These are phyloP conservation scores for Pythium apleroticum DNA, from an alignment of 352 stramenopile genomes.

Conservation along the genomic window DNA sequence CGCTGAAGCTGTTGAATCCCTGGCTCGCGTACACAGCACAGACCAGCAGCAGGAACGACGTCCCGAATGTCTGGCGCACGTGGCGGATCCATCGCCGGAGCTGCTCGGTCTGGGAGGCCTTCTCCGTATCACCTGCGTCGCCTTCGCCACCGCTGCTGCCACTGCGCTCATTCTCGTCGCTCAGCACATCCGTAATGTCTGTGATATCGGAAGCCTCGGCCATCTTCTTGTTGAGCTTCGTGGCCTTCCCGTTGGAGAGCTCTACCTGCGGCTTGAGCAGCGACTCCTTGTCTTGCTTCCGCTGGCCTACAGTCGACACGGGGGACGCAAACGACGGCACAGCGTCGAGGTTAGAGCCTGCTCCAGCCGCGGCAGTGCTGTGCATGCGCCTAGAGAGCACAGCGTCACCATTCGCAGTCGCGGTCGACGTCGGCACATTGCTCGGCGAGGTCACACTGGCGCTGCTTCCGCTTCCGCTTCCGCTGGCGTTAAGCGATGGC, in stretches of 20 bases:
- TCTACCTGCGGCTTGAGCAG: constrained; percentile 19
- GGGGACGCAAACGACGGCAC: constrained; percentile 6
- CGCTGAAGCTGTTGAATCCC: constrained; percentile 92
- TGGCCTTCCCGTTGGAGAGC: constrained; percentile 3
- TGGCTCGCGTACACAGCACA: constrained; percentile 93
- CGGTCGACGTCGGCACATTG: not conserved
- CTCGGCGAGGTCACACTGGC: not conserved
- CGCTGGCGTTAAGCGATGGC: not conserved
- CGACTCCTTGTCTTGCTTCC: constrained; percentile 15
- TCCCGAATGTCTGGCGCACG: constrained; percentile 65
- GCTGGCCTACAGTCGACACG: constrained; percentile 3
- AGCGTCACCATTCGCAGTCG: constrained; percentile 3
- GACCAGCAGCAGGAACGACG: constrained; percentile 68
- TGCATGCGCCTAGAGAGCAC: constrained; percentile 3
- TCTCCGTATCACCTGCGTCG: constrained; percentile 1
- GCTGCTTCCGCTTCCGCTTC: constrained; percentile 1
- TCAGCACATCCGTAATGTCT: constrained; percentile 13
- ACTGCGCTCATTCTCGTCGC: constrained; percentile 16
- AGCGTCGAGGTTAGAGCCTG: not conserved
- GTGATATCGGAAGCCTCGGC: not conserved
- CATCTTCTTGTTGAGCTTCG: constrained; percentile 19
- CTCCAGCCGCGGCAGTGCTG: not conserved
- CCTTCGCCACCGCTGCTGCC: not conserved
- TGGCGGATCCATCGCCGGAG: constrained; percentile 49
- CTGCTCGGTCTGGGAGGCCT: constrained; percentile 37